phyloP scores from a whole-genome alignment of 345 rosid genomes.

The Orychophragmus violaceus region DNA sequence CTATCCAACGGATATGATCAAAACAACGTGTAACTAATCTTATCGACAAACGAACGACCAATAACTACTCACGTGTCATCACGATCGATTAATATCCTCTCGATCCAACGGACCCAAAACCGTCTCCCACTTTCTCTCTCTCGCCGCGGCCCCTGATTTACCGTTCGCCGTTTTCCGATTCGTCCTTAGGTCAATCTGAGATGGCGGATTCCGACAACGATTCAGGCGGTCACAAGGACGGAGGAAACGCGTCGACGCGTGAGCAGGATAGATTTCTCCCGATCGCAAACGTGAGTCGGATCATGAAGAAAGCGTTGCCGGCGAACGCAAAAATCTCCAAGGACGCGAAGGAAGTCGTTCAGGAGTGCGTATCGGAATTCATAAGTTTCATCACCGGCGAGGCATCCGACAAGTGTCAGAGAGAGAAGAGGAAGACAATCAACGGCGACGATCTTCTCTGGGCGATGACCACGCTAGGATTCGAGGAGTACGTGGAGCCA shows the following conservation, averaged over 20 bases:
- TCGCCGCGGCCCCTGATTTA: not conserved
- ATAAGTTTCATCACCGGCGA: conserved; percentile 72
- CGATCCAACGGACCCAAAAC: conserved; percentile 52
- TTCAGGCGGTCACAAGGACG: conserved; percentile 44
- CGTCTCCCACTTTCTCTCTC: conserved; percentile 7
- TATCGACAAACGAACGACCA: conserved; percentile 48
- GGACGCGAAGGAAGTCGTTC: conserved; percentile 72
- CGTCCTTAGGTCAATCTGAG: not conserved
- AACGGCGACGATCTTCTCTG: conserved; percentile 74
- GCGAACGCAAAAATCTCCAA: conserved; percentile 73
- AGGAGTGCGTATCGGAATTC: conserved; percentile 75
- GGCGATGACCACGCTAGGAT: conserved; percentile 77
- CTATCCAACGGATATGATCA: conserved; percentile 21
- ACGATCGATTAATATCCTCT: conserved; percentile 41
- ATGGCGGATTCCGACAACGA: conserved; percentile 81
- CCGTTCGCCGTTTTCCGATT: not conserved
- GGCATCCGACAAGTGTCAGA: conserved; percentile 72
- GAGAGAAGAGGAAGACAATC: conserved; percentile 68
- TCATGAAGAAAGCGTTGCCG: conserved; percentile 69
- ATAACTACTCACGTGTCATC: conserved; percentile 41
- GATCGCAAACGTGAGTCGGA: conserved; percentile 67
- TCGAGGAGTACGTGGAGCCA: conserved; percentile 71
- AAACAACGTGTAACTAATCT: conserved; percentile 30
- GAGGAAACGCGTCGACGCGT: conserved; percentile 42
- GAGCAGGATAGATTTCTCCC: conserved; percentile 65